A percentile compares a stretch with the other conserved stretches of the same genome.
phyloP scores from a whole-genome alignment of 2,329 filamentous ascomycete species.

The Emmonsiellopsis sp. region DNA sequence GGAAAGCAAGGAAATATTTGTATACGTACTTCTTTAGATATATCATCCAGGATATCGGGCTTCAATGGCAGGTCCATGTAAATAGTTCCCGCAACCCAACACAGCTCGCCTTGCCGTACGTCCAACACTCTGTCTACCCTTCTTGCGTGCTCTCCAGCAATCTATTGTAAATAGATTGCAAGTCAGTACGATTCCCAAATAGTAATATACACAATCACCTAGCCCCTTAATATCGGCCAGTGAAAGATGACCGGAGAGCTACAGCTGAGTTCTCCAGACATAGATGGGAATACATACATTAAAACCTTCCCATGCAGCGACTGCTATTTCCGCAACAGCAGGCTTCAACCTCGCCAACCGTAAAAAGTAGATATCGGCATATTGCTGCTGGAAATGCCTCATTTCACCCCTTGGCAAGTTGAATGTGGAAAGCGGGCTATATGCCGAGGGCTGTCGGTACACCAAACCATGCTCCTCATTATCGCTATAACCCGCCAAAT shows the following conservation, averaged over 20 bases:
- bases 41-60: slow-evolving; percentile 90
- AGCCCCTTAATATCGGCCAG: not conserved
- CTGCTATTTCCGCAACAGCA: slow-evolving; percentile 64
- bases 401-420: slow-evolving; percentile 54
- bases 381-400: slow-evolving; percentile 84
- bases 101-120: slow-evolving; percentile 88
- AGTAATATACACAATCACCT: not conserved
- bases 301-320: slow-evolving; percentile 67
- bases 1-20: not conserved
- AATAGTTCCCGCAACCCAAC: slow-evolving; percentile 89
- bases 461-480: slow-evolving; percentile 33
- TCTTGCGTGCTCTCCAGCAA: slow-evolving; percentile 66
- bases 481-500: slow-evolving; percentile 11
- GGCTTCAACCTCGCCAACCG: slow-evolving; percentile 82
- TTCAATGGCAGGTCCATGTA: slow-evolving; percentile 98
- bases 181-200: not conserved
- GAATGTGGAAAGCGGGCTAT: slow-evolving; percentile 70
- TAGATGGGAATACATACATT: slow-evolving; percentile 34
- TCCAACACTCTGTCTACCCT: slow-evolving; percentile 84
- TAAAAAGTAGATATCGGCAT: slow-evolving; percentile 94
- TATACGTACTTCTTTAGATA: slow-evolving; percentile 71
- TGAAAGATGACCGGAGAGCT: no score
- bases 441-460: slow-evolving; percentile 51
- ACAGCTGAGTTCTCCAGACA: no score
- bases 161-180: slow-evolving; percentile 28